These are phyloP conservation scores for Stephanodiscus triporus DNA, from an alignment of 108 stramenopile species.

Conservation along the genomic window DNA sequence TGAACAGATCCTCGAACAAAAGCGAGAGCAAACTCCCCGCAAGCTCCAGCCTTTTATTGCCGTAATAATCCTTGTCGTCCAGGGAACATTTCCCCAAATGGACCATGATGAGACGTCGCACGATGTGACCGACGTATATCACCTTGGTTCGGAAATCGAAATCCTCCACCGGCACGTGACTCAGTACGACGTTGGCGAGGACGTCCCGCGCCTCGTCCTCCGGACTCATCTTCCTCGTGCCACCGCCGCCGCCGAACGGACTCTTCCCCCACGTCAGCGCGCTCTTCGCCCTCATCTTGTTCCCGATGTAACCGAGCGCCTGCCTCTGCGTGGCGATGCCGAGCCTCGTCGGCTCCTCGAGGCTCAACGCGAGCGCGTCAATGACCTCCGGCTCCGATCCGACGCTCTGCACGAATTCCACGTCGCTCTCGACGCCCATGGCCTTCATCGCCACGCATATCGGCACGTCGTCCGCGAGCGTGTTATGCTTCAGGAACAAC, in stretches of 20 bases:
- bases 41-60: slow-evolving; percentile 97
- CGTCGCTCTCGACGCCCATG: slow-evolving; percentile 95
- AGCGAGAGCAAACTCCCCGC: slow-evolving; percentile 95
- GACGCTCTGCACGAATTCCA: slow-evolving; percentile 96
- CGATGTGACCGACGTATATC: slow-evolving; percentile 95
- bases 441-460: slow-evolving; percentile 95
- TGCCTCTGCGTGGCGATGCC: slow-evolving; percentile 93
- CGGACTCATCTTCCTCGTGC: slow-evolving; percentile 56
- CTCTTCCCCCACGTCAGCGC: slow-evolving; percentile 43
- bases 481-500: slow-evolving; percentile 96
- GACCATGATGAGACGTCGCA: slow-evolving; percentile 90
- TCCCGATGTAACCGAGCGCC: slow-evolving; percentile 91
- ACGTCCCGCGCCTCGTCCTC: slow-evolving; percentile 98
- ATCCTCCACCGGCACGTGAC: slow-evolving; percentile 94
- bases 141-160: slow-evolving; percentile 91
- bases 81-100: slow-evolving; percentile 83
- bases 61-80: slow-evolving; percentile 99
- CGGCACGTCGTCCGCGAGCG: slow-evolving; percentile 97
- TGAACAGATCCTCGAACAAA: slow-evolving; percentile 98
- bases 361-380: slow-evolving; percentile 84
- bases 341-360: slow-evolving; percentile 89
- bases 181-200: slow-evolving; percentile 92
- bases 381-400: slow-evolving; percentile 91
- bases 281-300: slow-evolving; percentile 85
- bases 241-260: slow-evolving; percentile 38